These are phyloP conservation scores for Globisporangium radiosum DNA, from an alignment of 352 stramenopile genomes.

Conservation along the genomic window DNA sequence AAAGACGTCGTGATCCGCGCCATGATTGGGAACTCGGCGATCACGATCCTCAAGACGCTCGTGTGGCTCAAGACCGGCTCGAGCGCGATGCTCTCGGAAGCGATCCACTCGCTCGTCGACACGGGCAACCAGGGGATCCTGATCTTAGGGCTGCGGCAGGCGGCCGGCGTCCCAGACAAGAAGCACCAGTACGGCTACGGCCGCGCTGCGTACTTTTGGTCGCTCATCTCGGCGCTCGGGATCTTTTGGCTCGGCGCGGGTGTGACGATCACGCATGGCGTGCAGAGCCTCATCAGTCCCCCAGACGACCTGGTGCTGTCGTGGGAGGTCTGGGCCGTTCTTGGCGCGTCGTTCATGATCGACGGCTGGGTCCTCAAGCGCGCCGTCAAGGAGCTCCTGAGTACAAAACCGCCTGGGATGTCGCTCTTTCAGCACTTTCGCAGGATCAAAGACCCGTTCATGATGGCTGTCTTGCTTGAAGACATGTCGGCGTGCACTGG, in stretches of 20 bases:
- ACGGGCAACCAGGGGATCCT: constrained; percentile 95
- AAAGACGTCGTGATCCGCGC: constrained; percentile 80
- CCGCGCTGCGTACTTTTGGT: constrained; percentile 98
- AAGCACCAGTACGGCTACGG: constrained; percentile 97
- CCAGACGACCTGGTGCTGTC: constrained; percentile 59
- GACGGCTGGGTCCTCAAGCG: constrained; percentile 95
- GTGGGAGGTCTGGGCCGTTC: constrained; percentile 94
- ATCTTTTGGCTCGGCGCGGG: constrained; percentile 97
- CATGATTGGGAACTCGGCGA: constrained; percentile 93
- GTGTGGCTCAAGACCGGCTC: constrained; percentile 91
- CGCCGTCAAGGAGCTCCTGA: constrained; percentile 81
- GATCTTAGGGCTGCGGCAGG: constrained; percentile 78
- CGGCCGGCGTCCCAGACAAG: constrained; percentile 86
- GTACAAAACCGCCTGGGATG: constrained; percentile 66
- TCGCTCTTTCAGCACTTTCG: constrained; percentile 66
- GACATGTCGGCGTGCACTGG: constrained; percentile 95
- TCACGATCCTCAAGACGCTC: constrained; percentile 88
- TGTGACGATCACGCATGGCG: constrained; percentile 91
- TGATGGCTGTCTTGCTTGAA: constrained; percentile 96
- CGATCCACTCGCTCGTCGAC: constrained; percentile 96
- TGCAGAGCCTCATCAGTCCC: constrained; percentile 75
- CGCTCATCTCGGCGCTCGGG: constrained; percentile 95
- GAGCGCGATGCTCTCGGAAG: constrained; percentile 96
- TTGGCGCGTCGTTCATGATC: constrained; percentile 92
- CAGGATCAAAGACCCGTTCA: constrained; percentile 92